Evolutionary conservation across 2,329 filamentous ascomycete species (phyloP), one percentile per base, ranked within the genome.

Genomic region (Hymenoscyphus fructigenus): DNA sequence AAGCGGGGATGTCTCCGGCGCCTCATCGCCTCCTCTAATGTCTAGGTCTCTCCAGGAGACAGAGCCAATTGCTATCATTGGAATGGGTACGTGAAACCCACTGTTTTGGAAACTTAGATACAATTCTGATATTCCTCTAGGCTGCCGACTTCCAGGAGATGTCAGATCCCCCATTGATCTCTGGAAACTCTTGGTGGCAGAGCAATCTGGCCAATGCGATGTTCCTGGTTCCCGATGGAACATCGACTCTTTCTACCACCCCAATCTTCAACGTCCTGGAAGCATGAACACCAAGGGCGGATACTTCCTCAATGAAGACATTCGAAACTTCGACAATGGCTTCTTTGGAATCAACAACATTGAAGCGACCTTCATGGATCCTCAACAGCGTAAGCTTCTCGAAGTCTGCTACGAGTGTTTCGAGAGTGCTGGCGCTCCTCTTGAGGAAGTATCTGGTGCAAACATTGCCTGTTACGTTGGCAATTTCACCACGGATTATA

Each of bases 1-100:
- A 26, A 53, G 47, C 47, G 47, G 47, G 20, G 47, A 53, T 53
- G 47, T 26, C 47, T 53, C 47, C 47, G 47, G 47, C 23, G 47
- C 47, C 20, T 53, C 47, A 23, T 53, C 47, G 9, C 47, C 47
- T 53, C 47, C 47, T 53, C 14, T 53, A 53, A 26, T 53, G 20
- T 9, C 47, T 10, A 53, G 14, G 47, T 53, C 47, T 53, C 47
- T 53, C 10, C 47, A 10, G 20, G 47, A 53, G 47, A 53, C 47
- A 53, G 47, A 53, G 47, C 47, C 47, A 53, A 75, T 78, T 61
- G 76, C 76, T 5, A 75, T 78, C 29, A 60, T 71, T 57, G 76
- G 76, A 59, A 77, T 77, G 75, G 73, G 75, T 68, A 66, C 23
- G 64, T 60, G 28, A 53, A 32, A 34, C 3, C 47, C 6, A 32